A percentile compares a stretch with the other conserved stretches of the same genome.
phyloP scores from a whole-genome alignment of 2,329 filamentous ascomycete species.

The Aspergillus fumigatiaffinis region DNA sequence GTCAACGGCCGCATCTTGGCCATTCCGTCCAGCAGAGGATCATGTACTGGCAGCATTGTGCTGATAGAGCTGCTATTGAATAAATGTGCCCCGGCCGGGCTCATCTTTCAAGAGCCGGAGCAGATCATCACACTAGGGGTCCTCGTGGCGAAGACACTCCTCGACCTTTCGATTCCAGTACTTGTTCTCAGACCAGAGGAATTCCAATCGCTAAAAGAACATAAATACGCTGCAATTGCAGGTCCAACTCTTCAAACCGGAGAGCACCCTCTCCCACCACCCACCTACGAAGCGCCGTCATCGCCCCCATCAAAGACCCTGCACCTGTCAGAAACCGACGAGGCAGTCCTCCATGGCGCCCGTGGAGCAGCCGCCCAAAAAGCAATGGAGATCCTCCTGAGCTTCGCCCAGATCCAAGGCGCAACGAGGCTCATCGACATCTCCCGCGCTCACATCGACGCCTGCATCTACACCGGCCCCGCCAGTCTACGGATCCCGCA shows the following conservation, averaged over 20 bases:
- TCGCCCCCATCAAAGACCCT: slow-evolving; percentile 5
- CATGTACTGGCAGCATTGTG: slow-evolving; percentile 45
- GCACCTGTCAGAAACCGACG: slow-evolving; percentile 19
- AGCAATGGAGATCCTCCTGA: slow-evolving; percentile 38
- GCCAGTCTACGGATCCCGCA: slow-evolving; percentile 37
- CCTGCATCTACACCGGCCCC: slow-evolving; percentile 42
- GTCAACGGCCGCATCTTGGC: slow-evolving; percentile 37
- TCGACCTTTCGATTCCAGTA: slow-evolving; percentile 40
- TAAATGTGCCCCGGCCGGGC: slow-evolving; percentile 33
- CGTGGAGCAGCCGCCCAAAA: slow-evolving; percentile 32
- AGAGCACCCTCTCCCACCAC: neutral
- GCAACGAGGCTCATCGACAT: slow-evolving; percentile 35
- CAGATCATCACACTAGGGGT: slow-evolving; percentile 47
- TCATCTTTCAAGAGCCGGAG: slow-evolving; percentile 43
- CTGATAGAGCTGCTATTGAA: slow-evolving; percentile 46
- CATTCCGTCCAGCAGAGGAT: slow-evolving; percentile 46
- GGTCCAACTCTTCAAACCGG: neutral
- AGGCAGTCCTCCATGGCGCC: slow-evolving; percentile 25
- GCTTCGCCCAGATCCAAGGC: slow-evolving; percentile 35
- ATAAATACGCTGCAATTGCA: slow-evolving; percentile 4
- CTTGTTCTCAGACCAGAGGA: slow-evolving; percentile 21
- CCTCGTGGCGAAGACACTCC: slow-evolving; percentile 42
- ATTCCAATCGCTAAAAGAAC: slow-evolving; percentile 10
- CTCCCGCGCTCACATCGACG: slow-evolving; percentile 43
- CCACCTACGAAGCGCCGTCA: neutral